A percentile compares a stretch with the other conserved stretches of the same genome.
phyloP scores from a whole-genome alignment of 305 asterid species.

The Lippia alba region DNA sequence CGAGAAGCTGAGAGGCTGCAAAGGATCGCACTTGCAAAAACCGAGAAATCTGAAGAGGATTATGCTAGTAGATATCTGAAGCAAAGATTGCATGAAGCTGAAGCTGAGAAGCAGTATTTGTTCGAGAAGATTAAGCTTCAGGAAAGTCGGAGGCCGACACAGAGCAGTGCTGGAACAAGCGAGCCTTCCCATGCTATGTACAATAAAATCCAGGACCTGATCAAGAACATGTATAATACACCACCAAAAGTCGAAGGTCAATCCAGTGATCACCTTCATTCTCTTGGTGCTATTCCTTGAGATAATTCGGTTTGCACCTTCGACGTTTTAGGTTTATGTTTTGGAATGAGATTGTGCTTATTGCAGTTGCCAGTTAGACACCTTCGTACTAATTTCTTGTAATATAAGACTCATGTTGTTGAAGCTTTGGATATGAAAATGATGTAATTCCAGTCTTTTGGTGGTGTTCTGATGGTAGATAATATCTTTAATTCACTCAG shows the following conservation, averaged over 20 bases:
- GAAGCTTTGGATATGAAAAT: slow-evolving; percentile 4
- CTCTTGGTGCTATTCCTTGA: slow-evolving; percentile 43
- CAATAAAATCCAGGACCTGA: slow-evolving; percentile 55
- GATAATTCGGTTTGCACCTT: slow-evolving; percentile 24
- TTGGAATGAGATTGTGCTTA: slow-evolving; percentile 17
- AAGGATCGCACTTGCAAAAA: slow-evolving; percentile 67
- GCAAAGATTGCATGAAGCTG: slow-evolving; percentile 74
- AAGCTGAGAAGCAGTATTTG: slow-evolving; percentile 73
- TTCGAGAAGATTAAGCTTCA: slow-evolving; percentile 75
- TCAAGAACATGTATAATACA: slow-evolving; percentile 49
- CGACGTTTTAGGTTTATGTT: slow-evolving; percentile 9
- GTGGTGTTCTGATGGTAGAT: background rate
- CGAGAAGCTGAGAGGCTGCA: slow-evolving; percentile 78
- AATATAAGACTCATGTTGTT: slow-evolving; percentile 24
- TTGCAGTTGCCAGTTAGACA: slow-evolving; percentile 7
- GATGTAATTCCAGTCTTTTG: slow-evolving; percentile 15
- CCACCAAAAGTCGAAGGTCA: slow-evolving; percentile 34
- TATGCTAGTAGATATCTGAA: slow-evolving; percentile 72
- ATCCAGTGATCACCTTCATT: slow-evolving; percentile 38
- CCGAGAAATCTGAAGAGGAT: slow-evolving; percentile 73
- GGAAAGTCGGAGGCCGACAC: slow-evolving; percentile 64
- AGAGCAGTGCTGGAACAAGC: slow-evolving; percentile 61
- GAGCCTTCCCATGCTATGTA: slow-evolving; percentile 54
- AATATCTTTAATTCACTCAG: too few species aligned
- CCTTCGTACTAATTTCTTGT: slow-evolving; percentile 23